Base-by-base conservation (phyloP, 257 asterid species). In the Fraxinus anomala region DNA sequence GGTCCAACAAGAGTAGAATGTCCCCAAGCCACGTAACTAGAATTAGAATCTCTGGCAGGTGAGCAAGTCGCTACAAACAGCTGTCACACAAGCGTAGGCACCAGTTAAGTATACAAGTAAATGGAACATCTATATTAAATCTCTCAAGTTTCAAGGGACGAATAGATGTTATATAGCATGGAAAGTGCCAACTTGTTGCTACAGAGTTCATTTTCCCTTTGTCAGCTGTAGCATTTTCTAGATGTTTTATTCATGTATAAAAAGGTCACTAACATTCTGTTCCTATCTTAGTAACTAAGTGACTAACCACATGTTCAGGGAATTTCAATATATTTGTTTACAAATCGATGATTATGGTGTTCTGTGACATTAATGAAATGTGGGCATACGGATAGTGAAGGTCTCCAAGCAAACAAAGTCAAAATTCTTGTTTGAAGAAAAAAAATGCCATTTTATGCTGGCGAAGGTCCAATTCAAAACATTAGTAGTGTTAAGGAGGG, bases 1-100 rank as follows among this genome's bases (percentile, higher is more conserved):
- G 97, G 97, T 59, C 97, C 97, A 78, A 94, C 97, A 67, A 92
- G 97, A 76, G 98, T 92, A 67, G 97, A 94, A 84, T 94, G 98
- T 40, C 97, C 97, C 97, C 96, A 92, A 70, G 97, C 97, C 74
- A 94, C 96, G 85, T 94, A 92, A 80, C 87, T 86, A 30, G 97
- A 85, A 71, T 83, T 81, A 82, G 73, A 10, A 80, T 91, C 98
- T 87, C 97, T 85, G 40, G 98, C 96, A 36, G 97, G 98, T 72
- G 97, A 91, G 85, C 98, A 94, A 28, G 98, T 89, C 75, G 96
- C 98, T 63, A 91, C 97, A 71, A 89, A 92, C 79, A 94, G 83
- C 97, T 92, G 92, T 69, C 21, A 76, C 26, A 82, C 75, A 71
- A 80, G 66, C 49, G 76, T 30, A 3, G 71, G 47, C 74, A 77